Conservation (phyloP, 2,329 filamentous ascomycete species). For the Lachnellula subtilissima region DNA sequence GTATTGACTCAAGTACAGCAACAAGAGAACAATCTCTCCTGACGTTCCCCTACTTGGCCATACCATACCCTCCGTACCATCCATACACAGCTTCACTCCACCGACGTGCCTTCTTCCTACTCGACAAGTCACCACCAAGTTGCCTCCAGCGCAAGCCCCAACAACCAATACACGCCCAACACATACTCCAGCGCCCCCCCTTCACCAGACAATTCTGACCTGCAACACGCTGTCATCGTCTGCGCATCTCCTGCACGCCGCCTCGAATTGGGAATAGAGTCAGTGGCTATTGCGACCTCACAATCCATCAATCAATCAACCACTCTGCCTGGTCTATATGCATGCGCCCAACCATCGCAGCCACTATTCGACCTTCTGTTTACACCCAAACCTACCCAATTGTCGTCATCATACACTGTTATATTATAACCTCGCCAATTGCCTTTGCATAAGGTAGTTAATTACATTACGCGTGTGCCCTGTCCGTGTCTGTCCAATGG, state of each 20-base stretch:
- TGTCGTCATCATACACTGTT: too few relatives aligned
- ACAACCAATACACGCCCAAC: slow-evolving; percentile 26
- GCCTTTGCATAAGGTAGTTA: not conserved
- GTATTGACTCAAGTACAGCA: not conserved
- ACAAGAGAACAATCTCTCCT: not conserved
- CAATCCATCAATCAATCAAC: not conserved
- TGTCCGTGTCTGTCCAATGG: slow-evolving; percentile 20
- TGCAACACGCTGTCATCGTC: not conserved
- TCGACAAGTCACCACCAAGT: slow-evolving; percentile 14
- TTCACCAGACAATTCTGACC: not conserved
- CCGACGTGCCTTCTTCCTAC: slow-evolving; percentile 25
- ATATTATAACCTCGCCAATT: slow-evolving; percentile 5
- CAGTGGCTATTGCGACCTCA: not conserved
- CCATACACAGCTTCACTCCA: not conserved
- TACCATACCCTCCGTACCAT: not conserved
- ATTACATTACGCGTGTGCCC: not conserved
- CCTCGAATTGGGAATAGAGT: slow-evolving; percentile 17
- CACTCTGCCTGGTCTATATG: not conserved
- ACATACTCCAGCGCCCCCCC: slow-evolving; percentile 14
- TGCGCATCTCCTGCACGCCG: slow-evolving; percentile 7
- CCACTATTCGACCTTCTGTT: not conserved
- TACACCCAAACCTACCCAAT: not conserved
- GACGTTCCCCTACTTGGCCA: not conserved
- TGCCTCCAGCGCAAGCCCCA: not conserved
- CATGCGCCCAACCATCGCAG: not conserved